These are phyloP conservation scores for Colletotrichum orchidophilum DNA, from an alignment of 2,329 filamentous ascomycete species.

Conservation along the genomic window DNA sequence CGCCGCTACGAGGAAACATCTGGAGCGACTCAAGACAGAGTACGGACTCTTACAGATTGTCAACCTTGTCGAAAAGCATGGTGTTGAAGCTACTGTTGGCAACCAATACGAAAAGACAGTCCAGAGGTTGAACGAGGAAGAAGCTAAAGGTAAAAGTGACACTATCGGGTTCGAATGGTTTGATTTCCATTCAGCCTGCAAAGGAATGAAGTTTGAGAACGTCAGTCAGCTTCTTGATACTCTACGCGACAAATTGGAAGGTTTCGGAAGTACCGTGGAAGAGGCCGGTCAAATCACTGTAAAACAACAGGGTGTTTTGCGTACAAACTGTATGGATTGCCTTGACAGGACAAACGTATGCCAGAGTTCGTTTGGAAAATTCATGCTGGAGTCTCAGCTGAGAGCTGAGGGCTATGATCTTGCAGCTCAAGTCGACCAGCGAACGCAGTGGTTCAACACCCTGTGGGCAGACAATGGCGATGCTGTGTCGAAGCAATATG, in stretches of 20 bases:
- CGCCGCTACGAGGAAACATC: conserved; percentile 81
- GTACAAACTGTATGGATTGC: conserved; percentile 99
- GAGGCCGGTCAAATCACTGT: conserved; percentile 51
- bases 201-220: conserved; percentile 98
- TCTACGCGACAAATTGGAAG: conserved; percentile 73
- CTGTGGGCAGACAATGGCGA: conserved; percentile 99
- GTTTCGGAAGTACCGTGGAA: conserved; percentile 76
- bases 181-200: conserved; percentile 91
- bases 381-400: conserved; percentile 83
- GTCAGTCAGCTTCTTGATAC: conserved; percentile 81
- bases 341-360: conserved; percentile 96
- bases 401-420: conserved; percentile 80
- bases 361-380: conserved; percentile 88
- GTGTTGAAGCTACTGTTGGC: conserved; percentile 82
- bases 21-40: conserved; percentile 70
- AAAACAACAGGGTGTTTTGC: conserved; percentile 78
- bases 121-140: conserved; percentile 71
- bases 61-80: conserved; percentile 89
- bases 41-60: conserved; percentile 84
- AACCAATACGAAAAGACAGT: conserved; percentile 78
- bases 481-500: conserved; percentile 94
- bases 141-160: conserved; percentile 50
- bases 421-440: conserved; percentile 77
- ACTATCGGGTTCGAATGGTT: conserved; percentile 89
- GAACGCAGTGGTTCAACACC: conserved; percentile 92